Base-by-base conservation (phyloP, 441 rosid genomes). In the Erysimum pusillum region DNA sequence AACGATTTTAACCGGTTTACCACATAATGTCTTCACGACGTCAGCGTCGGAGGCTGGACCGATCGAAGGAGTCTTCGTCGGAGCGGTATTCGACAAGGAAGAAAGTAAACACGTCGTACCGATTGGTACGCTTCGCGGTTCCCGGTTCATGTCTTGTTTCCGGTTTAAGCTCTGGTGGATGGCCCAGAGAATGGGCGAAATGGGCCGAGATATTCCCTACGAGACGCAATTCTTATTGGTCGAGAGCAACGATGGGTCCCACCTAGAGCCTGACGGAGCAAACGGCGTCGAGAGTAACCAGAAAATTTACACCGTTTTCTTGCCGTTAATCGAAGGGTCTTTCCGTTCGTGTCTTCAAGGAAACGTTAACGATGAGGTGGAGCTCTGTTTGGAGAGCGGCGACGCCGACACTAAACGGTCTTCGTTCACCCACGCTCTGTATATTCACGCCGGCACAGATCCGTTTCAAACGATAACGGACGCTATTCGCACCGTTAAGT, bases 111-210 rank as follows among this genome's bases (percentile, higher is more conserved):
- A 92, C 22, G 86, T 92, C 76, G 69, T 90, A 14, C 76, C 91
- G 9, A 48, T 92, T 36, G 97, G 97, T 13, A 79, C 81, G 61
- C 78, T 92, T 0, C 85, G 83, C 7, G 85, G 83, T 44, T 90
- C 91, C 69, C 90, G 98, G 84, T 94, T 94, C 84, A 79, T 94
- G 94, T 87, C 97, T 17, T 85, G 89, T 78, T 94, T 94, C 78
- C 82, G 99, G 84, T 91, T 94, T 84, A 92, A 91, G 83, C 84
- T 94, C 3, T 94, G 91, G 93, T 94, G 99, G 98, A 94, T 94
- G 98, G 91, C 97, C 41, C 99, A 91, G 77, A 87, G 79, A 73
- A 91, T 92, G 98, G 99, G 99, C 0, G 85, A 87, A 70, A 73
- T 25, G 9, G 99, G 99, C 3, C 80, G 82, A n/a, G 94, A 94